Evolutionary conservation across 768 basidiomycete genomes (phyloP), one percentile per base, ranked within the genome.

Genomic region (Saitozyma podzolica): DNA sequence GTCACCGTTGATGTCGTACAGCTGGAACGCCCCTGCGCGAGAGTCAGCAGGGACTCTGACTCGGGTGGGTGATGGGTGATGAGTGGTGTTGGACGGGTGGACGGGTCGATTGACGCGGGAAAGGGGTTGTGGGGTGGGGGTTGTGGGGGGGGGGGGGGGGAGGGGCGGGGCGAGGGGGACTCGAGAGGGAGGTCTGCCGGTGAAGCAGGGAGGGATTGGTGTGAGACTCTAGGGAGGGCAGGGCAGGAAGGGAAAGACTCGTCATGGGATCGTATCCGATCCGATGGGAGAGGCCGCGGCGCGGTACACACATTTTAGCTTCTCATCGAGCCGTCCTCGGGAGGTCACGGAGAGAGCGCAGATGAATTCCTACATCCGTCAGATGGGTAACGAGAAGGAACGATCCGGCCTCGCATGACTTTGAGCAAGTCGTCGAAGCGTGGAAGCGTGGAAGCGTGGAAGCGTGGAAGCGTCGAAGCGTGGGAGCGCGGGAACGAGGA

Each of bases 1-100:
- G 77, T 99, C 96, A 70, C 92, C 92, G 82, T 99, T 92, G 73
- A 99, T 97, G 77, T 99, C 96, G 79, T 99, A 99, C 49, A 99
- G 84, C 79, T 97, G 92, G 86, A 98, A 99, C 14, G 96, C 96
- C 96, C 96, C 96, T 99, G 81, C n/a, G 81, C n/a, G 29, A 11
- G 29, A 10, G 29, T 59, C 40, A 56, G 54, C 29, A 6, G 49
- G 16, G 20, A 50, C 0, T 39, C 7, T 14, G 48, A 13, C 11
- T 6, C 29, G 56, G 10, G 49, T 4, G 29, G 29, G 29, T 2
- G 29, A 29, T 29, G 29, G 29, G 29, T 29, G 29, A 29, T 50
- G 49, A 9, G 29, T 29, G 49, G 49, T 9, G 49, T n/a, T 50
- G 17, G 11, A 20, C 14, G 29, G 54, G 40, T 14, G 16, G 53